Conservation (phyloP, 805 yeast species). For the Cyberlindnera mrakii region DNA sequence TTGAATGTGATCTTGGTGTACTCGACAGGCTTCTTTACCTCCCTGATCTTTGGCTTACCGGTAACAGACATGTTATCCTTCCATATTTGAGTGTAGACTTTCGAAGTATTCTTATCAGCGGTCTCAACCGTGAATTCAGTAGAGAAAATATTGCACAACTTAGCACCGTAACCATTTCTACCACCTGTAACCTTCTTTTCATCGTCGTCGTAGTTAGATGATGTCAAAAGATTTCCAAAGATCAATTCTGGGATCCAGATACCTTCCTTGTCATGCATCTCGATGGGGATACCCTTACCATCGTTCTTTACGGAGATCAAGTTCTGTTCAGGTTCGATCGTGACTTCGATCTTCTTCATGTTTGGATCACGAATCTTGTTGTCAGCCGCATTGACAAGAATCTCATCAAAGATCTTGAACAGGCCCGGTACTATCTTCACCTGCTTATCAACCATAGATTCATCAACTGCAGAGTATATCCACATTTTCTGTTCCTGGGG, state of each 20-base stretch:
- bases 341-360: slow-evolving; percentile 85
- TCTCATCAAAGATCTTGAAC: slow-evolving; percentile 95
- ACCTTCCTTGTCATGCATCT: slow-evolving; percentile 84
- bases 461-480: slow-evolving; percentile 66
- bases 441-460: slow-evolving; percentile 48
- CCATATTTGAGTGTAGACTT: slow-evolving; percentile 80
- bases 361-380: slow-evolving; percentile 91
- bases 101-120: slow-evolving; percentile 62
- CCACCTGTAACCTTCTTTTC: slow-evolving; percentile 97
- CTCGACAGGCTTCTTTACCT: slow-evolving; percentile 47
- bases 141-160: slow-evolving; percentile 92
- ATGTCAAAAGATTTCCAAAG: slow-evolving; percentile 90
- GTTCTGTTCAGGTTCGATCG: slow-evolving; percentile 69
- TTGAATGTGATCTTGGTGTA: slow-evolving; percentile 82
- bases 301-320: slow-evolving; percentile 80
- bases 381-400: slow-evolving; percentile 96
- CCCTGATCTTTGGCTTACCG: slow-evolving; percentile 64
- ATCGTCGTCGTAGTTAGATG: slow-evolving; percentile 93
- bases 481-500: slow-evolving; percentile 74
- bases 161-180: slow-evolving; percentile 97
- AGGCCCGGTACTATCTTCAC: slow-evolving; percentile 92
- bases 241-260: slow-evolving; percentile 94
- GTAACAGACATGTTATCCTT: slow-evolving; percentile 75
- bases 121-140: slow-evolving; percentile 84
- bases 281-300: slow-evolving; percentile 93